Evolutionary conservation across 768 basidiomycete species (phyloP).

Genomic region (Thelephora aurantiotincta): DNA sequence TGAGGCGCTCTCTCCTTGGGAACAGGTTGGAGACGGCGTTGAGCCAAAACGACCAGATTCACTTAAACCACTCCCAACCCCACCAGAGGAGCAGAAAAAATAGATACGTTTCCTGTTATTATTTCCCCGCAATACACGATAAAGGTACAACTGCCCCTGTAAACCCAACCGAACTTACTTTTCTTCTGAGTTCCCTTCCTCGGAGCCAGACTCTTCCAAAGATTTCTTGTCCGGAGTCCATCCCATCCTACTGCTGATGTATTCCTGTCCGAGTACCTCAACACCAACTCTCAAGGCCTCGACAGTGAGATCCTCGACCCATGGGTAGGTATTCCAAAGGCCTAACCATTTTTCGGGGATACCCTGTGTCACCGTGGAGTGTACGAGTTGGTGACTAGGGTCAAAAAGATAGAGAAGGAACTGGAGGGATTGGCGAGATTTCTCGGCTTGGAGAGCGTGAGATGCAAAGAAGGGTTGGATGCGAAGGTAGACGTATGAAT

Average conservation of each 20-base stretch:
- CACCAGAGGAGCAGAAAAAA: constrained; percentile 71
- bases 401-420: constrained; percentile 59
- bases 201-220: constrained; percentile 5
- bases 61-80: constrained; percentile 63
- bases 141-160: neutral
- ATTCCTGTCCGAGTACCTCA: constrained; percentile 88
- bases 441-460: constrained; percentile 23
- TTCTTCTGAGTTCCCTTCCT: constrained; percentile 4
- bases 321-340: constrained; percentile 83
- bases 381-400: constrained; percentile 63
- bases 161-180: neutral
- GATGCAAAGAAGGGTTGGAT: constrained; percentile 74
- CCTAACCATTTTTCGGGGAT: constrained; percentile 79
- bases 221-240: constrained; percentile 35
- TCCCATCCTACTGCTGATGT: constrained; percentile 75
- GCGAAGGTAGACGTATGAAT: constrained; percentile 85
- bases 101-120: constrained; percentile 19
- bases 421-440: constrained; percentile 30
- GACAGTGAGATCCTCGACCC: constrained; percentile 93
- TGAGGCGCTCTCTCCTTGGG: constrained; percentile 88
- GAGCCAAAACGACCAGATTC: constrained; percentile 46
- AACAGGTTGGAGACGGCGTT: constrained; percentile 69
- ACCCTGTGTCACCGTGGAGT: constrained; percentile 71
- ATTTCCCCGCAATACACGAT: neutral
- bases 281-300: constrained; percentile 75